Evolutionary conservation across 164 flowering plant genomes (phyloP), one percentile per base, ranked within the genome.

Genomic region (Nelumbo lutea): DNA sequence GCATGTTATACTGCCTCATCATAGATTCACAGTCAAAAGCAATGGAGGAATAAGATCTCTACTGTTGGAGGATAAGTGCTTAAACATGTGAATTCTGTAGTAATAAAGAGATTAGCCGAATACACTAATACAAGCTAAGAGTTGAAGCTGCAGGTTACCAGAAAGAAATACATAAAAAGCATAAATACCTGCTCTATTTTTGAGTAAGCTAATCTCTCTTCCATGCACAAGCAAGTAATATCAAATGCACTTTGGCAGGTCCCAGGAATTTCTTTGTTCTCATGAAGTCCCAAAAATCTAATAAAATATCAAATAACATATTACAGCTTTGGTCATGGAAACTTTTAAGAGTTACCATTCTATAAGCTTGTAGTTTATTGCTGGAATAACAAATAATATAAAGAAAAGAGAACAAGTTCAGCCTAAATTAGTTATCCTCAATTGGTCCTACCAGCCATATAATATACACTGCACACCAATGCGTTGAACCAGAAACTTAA

Each of bases 221-320:
- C 96, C 99, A 95, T 95, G 62, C 88, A 78, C 51, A 76, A 75
- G 75, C 99, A 90, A 61, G 84, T 81, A 15, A 89, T 88, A 70
- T 86, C 92, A 82, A 96, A 93, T 67, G 89, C 81, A 75, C 83
- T 84, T 68, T 71, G 75, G 79, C 97, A 96, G 59, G 93, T 72
- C 45, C 39, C 67, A 63, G 98, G 96, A 61, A 93, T 86, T 73
- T 86, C 87, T n/a, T 70, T 69, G 13, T 79, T 68, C 73, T 90
- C 97, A 10, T 78, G 78, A 62, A 90, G 83, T 71, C 98, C 99
- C 88, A 96, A 79, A 74, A 84, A 93, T 69, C 98, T 91, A 67
- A 57, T 65, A 41, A 65, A 78, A n/a, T 41, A 57, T 5, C 42
- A 53, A 60, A 59, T 42, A 55, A 68, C 27, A 59, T 15, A 1